These are phyloP conservation scores for Wickerhamomyces pijperi DNA, from an alignment of 805 yeast species.

Conservation along the genomic window DNA sequence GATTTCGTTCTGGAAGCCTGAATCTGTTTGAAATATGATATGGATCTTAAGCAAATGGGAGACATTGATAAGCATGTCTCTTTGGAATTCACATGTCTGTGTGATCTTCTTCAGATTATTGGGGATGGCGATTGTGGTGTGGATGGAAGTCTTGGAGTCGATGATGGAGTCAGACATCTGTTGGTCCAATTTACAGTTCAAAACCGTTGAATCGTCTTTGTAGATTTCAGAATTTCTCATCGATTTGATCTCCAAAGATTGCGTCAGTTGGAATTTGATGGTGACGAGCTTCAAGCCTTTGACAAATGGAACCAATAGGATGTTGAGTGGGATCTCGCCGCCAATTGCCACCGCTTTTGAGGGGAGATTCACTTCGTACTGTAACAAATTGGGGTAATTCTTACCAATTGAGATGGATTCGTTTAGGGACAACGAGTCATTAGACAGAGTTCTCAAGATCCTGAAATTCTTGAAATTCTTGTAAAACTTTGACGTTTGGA, in stretches of 20 bases:
- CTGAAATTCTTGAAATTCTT: slow-evolving; percentile 61
- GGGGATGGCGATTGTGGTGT: slow-evolving; percentile 52
- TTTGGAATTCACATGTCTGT: slow-evolving; percentile 68
- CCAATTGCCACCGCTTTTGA: slow-evolving; percentile 84
- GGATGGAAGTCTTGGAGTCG: slow-evolving; percentile 53
- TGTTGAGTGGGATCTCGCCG: slow-evolving; percentile 53
- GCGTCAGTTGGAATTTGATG: slow-evolving; percentile 55
- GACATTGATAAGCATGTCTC: slow-evolving; percentile 49
- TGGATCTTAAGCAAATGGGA: slow-evolving; percentile 73
- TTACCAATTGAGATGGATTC: slow-evolving; percentile 88
- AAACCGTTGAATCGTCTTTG: slow-evolving; percentile 49
- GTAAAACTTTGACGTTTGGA: slow-evolving; percentile 37
- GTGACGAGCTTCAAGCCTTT: slow-evolving; percentile 69
- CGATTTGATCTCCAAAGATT: slow-evolving; percentile 50
- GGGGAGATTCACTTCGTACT: slow-evolving; percentile 78
- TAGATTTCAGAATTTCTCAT: slow-evolving; percentile 37
- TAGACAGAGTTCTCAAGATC: slow-evolving; percentile 70
- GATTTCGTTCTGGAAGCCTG: slow-evolving; percentile 76
- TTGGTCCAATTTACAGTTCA: slow-evolving; percentile 35
- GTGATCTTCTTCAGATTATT: slow-evolving; percentile 59
- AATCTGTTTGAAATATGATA: slow-evolving; percentile 58
- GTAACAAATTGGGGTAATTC: slow-evolving; percentile 83
- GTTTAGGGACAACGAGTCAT: slow-evolving; percentile 59
- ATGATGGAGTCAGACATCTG: slow-evolving; percentile 27
- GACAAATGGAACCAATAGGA: slow-evolving; percentile 63